Evolutionary conservation across 139 green algal genomes (phyloP).

Genomic region (Chlorella sp.): DNA sequence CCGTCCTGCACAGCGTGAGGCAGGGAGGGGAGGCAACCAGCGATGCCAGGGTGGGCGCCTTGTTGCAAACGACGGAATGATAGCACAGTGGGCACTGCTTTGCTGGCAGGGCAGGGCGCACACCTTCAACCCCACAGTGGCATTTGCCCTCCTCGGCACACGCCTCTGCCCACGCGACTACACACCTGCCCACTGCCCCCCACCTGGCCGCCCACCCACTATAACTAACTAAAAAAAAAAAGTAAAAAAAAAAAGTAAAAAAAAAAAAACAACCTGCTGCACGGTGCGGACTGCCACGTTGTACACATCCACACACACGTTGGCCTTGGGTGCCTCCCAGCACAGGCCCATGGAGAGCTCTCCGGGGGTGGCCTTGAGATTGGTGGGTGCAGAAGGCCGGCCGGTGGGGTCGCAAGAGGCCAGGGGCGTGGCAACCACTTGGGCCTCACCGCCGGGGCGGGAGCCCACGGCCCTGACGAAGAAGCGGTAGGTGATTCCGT

Average conservation of each 20-base stretch:
- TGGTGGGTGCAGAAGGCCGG: constrained; percentile 1
- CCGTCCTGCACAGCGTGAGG: not conserved
- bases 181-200: not conserved
- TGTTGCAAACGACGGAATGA: too few species aligned
- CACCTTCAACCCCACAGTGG: too few species aligned
- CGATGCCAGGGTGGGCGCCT: too few species aligned
- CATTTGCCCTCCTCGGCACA: too few species aligned
- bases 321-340: not conserved
- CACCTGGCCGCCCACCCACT: too few species aligned
- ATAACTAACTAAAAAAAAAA: too few species aligned
- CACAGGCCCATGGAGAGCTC: not conserved
- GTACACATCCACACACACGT: constrained; percentile 20
- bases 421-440: not conserved
- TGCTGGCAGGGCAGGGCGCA: too few species aligned
- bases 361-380: constrained; percentile 2
- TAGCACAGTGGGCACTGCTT: too few species aligned
- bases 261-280: too few species aligned
- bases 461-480: constrained; percentile 20
- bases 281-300: not conserved
- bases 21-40: not conserved
- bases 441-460: constrained; percentile 3
- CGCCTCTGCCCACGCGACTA: too few species aligned
- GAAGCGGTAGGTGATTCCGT: constrained; percentile 1
- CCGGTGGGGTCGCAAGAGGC: not conserved
- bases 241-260: too few species aligned